These are phyloP conservation scores for Sphagnum magellanicum DNA, from an alignment of 228 moss, liverwort and hornwort species.

Conservation along the genomic window DNA sequence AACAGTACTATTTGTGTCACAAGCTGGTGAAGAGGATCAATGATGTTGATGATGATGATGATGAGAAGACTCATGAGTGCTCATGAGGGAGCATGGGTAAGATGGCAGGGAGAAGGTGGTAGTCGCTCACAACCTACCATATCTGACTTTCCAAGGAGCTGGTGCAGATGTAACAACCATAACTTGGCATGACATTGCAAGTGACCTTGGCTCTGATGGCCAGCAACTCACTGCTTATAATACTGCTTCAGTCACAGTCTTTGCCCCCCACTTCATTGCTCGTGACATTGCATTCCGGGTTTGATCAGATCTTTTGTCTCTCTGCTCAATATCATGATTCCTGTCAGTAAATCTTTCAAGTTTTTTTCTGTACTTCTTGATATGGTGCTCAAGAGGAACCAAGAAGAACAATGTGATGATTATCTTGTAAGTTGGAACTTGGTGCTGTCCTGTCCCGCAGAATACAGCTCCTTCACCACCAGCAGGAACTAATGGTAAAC, in stretches of 20 bases:
- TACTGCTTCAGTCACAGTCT: constrained; percentile 11
- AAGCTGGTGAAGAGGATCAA: background rate
- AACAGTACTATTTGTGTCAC: background rate
- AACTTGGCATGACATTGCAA: constrained; percentile 13
- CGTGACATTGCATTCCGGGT: constrained; percentile 7
- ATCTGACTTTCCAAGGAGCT: constrained; percentile 14
- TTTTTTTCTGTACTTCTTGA: background rate
- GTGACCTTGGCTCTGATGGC: constrained; percentile 5
- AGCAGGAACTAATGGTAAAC: constrained; percentile 10
- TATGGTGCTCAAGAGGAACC: background rate
- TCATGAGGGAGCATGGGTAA: background rate
- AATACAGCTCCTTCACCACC: constrained; percentile 9
- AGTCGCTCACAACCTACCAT: constrained; percentile 8
- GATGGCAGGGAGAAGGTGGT: constrained; percentile 15
- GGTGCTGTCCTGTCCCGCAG: background rate
- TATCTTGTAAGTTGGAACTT: no score
- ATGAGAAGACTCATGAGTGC: background rate
- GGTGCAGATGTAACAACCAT: constrained; percentile 8
- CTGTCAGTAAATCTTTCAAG: background rate
- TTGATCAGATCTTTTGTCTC: background rate
- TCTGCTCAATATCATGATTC: background rate
- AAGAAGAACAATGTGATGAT: no score
- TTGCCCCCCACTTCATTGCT: constrained; percentile 9
- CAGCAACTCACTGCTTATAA: constrained; percentile 8
- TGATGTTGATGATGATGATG: background rate